These are phyloP conservation scores for Soucietia sequanensis DNA, from an alignment of 805 yeast species.

Conservation along the genomic window DNA sequence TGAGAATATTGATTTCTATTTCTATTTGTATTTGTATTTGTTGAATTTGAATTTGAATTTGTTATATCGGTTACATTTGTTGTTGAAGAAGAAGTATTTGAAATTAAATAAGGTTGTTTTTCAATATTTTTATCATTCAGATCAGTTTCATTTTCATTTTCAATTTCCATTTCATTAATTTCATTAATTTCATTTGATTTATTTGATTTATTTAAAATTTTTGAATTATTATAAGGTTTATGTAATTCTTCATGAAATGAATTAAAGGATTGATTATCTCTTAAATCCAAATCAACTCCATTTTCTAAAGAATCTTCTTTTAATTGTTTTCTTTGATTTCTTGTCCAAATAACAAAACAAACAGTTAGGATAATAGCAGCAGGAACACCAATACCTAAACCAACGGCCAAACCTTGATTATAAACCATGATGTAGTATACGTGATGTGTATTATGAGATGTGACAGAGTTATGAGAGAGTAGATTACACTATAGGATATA, in stretches of 20 bases:
- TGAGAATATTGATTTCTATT: background rate
- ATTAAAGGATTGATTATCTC: constrained; percentile 34
- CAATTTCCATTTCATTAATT: background rate
- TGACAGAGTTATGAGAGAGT: background rate
- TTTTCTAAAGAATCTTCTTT: constrained; percentile 28
- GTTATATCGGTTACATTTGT: constrained; percentile 3
- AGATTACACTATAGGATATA: too few species aligned
- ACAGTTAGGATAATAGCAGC: constrained; percentile 27
- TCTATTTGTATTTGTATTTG: background rate
- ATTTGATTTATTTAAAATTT: constrained; percentile 11
- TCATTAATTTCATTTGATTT: constrained; percentile 1
- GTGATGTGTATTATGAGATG: background rate
- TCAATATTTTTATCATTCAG: too few species aligned
- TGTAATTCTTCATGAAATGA: constrained; percentile 39
- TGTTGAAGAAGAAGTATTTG: constrained; percentile 1
- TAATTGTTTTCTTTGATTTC: constrained; percentile 29
- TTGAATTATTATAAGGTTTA: constrained; percentile 15
- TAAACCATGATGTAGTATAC: constrained; percentile 11
- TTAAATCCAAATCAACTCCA: constrained; percentile 34
- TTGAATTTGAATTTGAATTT: constrained; percentile 3
- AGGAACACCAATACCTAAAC: constrained; percentile 43
- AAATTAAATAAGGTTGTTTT: background rate
- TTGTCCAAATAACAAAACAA: constrained; percentile 22
- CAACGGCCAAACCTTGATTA: constrained; percentile 32
- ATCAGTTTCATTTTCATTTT: background rate